These are phyloP conservation scores for Gnomoniopsis smithogilvyi DNA, from an alignment of 2,329 filamentous ascomycete species.

Conservation along the genomic window DNA sequence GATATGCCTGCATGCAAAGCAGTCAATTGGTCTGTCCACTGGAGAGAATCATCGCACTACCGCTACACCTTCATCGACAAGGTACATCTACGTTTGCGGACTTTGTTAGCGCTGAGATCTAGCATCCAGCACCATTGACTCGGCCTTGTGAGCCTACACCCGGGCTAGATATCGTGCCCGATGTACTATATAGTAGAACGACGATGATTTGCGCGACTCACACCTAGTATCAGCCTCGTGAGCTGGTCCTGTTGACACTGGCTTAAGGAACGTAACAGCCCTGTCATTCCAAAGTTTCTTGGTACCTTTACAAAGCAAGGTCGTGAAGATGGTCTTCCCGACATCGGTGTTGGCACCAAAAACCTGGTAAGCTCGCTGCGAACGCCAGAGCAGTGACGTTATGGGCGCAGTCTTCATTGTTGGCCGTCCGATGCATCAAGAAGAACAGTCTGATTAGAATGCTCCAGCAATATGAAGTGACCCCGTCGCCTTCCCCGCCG, in stretches of 20 bases:
- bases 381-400: conserved; percentile 64
- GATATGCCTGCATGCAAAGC: not conserved
- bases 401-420: conserved; percentile 36
- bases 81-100: not conserved
- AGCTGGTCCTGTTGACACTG: conserved; percentile 72
- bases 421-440: not conserved
- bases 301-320: conserved; percentile 65
- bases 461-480: no score
- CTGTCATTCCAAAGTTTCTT: conserved; percentile 41
- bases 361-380: conserved; percentile 67
- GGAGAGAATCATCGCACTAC: not conserved
- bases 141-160: no score
- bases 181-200: not conserved
- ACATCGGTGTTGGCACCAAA: conserved; percentile 84
- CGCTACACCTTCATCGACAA: not conserved
- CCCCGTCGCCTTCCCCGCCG: no score
- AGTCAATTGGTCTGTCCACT: not conserved
- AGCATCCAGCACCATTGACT: not conserved
- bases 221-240: conserved; percentile 73
- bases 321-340: conserved; percentile 79
- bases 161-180: not conserved
- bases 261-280: conserved; percentile 68
- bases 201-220: conserved; percentile 21
- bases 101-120: not conserved
- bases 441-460: not conserved